These are phyloP conservation scores for Aspergillus ochraceoroseus DNA, from an alignment of 2,329 filamentous ascomycete genomes.

Conservation along the genomic window DNA sequence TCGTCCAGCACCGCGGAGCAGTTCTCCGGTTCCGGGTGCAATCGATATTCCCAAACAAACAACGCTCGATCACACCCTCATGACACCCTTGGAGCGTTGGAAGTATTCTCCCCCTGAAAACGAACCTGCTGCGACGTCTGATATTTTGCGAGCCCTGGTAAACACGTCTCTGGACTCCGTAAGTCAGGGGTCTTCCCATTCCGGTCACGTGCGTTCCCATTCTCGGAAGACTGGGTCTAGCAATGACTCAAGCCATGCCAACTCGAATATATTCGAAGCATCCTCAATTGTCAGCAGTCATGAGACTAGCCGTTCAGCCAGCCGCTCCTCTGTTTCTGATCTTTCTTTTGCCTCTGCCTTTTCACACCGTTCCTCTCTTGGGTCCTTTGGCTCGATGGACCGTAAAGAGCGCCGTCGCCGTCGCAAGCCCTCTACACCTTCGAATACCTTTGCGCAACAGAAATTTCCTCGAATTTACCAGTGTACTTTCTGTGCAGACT, in stretches of 20 bases:
- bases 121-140: constrained; percentile 61
- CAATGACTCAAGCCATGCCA: constrained; percentile 51
- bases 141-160: constrained; percentile 59
- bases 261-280: constrained; percentile 49
- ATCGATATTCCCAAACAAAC: constrained; percentile 65
- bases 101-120: constrained; percentile 64
- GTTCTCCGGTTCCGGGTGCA: constrained; percentile 64
- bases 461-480: constrained; percentile 51
- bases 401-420: constrained; percentile 56
- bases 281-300: constrained; percentile 50
- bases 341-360: constrained; percentile 54
- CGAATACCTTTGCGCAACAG: constrained; percentile 38
- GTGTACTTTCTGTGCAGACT: constrained; percentile 56
- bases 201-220: constrained; percentile 33
- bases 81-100: constrained; percentile 65
- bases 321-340: constrained; percentile 50
- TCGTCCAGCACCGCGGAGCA: constrained; percentile 57
- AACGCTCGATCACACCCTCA: constrained; percentile 49
- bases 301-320: constrained; percentile 51
- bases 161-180: constrained; percentile 37
- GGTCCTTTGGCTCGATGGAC: constrained; percentile 54
- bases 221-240: constrained; percentile 43
- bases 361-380: constrained; percentile 52
- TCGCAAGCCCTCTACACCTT: constrained; percentile 45
- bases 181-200: constrained; percentile 28